Base-by-base conservation (phyloP, 1,284 basidiomycete genomes). In the Cutaneotrichosporon mucoides region DNA sequence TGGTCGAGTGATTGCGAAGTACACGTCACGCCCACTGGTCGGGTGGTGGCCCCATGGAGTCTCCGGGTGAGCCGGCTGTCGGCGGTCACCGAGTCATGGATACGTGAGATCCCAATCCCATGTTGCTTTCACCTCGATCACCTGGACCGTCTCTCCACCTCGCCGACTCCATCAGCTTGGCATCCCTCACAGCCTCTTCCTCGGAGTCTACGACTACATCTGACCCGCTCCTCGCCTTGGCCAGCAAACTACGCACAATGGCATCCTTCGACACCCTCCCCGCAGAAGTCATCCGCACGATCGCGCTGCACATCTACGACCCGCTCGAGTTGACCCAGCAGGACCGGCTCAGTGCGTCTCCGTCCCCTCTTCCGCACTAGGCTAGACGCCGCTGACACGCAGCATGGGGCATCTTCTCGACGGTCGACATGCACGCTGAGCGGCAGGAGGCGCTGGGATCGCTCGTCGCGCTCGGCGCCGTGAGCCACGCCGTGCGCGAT, bases 371-470 rank as follows among this genome's bases (percentile, higher is more conserved):
- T n/a, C 41, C 33, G 43, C 10, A 42, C 24, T 15, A 36, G 10
- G 11, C 5, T 41, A 10, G 5, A 12, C 40, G 40, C 40, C 40
- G 44, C n/a, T 45, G 6, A 45, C 52, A 9, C 35, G 3, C 56
- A 74, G 71, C 72, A 65, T 73, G 72, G 70, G 66, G 70, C 50
- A 69, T 73, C 46, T 71, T 76, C 67, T 74, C 70, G 2, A 73
- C 73, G 0, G 72, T 75, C 15, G 70, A 73, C 54, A 73, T 75
- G 69, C 67, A 74, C 48, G 66, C 68, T 15, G 66, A 67, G 37
- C 61, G 75, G 24, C 70, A 73, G 55, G 66, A 66, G 33, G 69
- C 64, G 13, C 68, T 75, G 5, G 49, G 47, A 4, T 59, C 64
- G 5, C 56, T 76, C 38, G 64, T 76, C n/a, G 53, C 60, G 0